Base-by-base conservation (phyloP, 164 flowering plant genomes). In the Vitis rotundifolia region DNA sequence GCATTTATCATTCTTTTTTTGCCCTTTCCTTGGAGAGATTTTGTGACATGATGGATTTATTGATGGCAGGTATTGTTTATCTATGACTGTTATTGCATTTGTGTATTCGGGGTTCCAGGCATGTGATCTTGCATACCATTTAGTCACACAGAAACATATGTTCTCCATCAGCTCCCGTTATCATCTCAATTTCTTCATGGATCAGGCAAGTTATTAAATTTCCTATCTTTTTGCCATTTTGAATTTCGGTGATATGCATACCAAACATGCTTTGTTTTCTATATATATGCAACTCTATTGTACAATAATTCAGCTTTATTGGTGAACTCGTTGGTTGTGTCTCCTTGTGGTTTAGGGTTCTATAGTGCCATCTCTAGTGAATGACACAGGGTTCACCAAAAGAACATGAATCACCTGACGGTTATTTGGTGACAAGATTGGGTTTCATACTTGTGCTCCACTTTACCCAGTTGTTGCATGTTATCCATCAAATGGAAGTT, bases 41-140 rank as follows among this genome's bases (percentile, higher is more conserved):
- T 59, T 26, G 31, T 49, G 9, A 22, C 22, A 28, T 64, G 55
- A 22, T 61, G 18, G 44, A 47, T 60, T 49, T 19, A 67, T 65
- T 73, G 76, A 55, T 53, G 22, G 66, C 89, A 95, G 99, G 90
- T 95, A 85, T 71, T 90, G 94, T 52, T 64, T 95, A 31, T 71
- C 90, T 1, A 83, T 92, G 77, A 84, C 79, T 59, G 80, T 93
- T 15, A 82, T 88, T 16, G 95, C 81, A 10, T 96, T 96, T 83
- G 95, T 76, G 0, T 96, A 96, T 76, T 67, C 98, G 19, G 91
- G 81, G 8, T 87, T 96, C 73, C 98, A 96, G 75, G 91, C 90
- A 16, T 85, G 47, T 72, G 86, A 80, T 78, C 75, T 84, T n/a
- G 82, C 84, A 6, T 85, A 79, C 77, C 67, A 79, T 73, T 73